Base-by-base conservation (phyloP, 441 rosid genomes). In the Aleurites moluccanus region DNA sequence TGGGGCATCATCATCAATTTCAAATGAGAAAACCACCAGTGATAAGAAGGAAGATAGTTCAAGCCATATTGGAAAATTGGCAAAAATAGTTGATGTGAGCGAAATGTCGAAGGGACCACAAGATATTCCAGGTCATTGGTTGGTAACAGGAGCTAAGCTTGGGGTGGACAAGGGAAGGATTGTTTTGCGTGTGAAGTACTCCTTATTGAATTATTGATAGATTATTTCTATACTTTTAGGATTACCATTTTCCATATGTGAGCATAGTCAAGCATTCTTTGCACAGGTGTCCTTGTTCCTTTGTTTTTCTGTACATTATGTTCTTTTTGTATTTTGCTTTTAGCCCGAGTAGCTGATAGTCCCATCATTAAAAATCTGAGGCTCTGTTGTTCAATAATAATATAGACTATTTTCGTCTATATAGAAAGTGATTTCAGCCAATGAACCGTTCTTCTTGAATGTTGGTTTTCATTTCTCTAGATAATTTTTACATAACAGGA, bases 71-170 rank as follows among this genome's bases (percentile, higher is more conserved):
- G 85, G 88, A 70, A 90, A 86, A 80, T 73, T 87, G 80, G 84
- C 83, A 1, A 88, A 90, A 78, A 74, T 86, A 63, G 88, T 90
- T 2, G 96, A 87, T 33, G 69, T 74, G 75, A 79, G 85, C 5
- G 93, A 90, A 80, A 89, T 89, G 89, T 83, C 80, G 56, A 90
- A 85, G 83, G 93, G 96, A 50, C 91, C 91, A 0, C 82, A 88
- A 73, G 93, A 90, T 79, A 80, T 77, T 68, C 93, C 96, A 0
- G 91, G 96, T 21, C 96, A 90, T 78, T 90, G 96, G 96, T 65
- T 89, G 82, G 96, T 89, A 2, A 89, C 92, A 0, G 93, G 92
- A 15, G 92, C 86, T 55, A 91, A 91, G 81, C 92, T 91, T 6
- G 91, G 93, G 55, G 87, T 91, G 68, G 91, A 88, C 79, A 91